Evolutionary conservation across 2,329 filamentous ascomycete species (phyloP).

Genomic region (Trichoderma gracile): DNA sequence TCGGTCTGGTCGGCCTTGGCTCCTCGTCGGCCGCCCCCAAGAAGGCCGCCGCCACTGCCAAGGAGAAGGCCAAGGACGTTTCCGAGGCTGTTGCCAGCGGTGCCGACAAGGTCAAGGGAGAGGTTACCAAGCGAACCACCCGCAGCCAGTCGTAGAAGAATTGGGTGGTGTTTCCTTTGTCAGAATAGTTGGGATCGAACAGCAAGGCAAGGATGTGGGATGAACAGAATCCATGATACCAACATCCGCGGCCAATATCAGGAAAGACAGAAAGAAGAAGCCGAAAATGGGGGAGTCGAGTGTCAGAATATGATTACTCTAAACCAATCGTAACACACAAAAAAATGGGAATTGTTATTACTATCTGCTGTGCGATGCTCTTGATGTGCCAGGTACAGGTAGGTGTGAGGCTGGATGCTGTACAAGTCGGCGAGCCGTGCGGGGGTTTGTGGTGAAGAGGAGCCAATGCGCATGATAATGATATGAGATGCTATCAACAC

Average conservation of each 20-base stretch:
- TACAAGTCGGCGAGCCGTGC: not conserved
- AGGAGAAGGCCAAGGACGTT: constrained; percentile 73
- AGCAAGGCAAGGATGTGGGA: constrained; percentile 5
- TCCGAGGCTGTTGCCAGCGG: constrained; percentile 64
- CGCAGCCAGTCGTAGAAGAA: constrained; percentile 54
- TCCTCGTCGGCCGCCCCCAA: constrained; percentile 70
- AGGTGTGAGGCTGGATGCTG: not conserved
- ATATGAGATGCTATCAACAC: not conserved
- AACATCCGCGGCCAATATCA: constrained; percentile 6
- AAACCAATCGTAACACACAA: constrained; percentile 1
- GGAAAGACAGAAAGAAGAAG: not conserved
- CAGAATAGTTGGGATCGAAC: not conserved
- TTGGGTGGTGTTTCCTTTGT: constrained; percentile 13
- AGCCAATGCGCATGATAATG: not conserved
- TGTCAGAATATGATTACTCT: constrained; percentile 5
- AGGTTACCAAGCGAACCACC: constrained; percentile 63
- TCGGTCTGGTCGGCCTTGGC: constrained; percentile 65
- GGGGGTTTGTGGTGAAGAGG: not conserved
- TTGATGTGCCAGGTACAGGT: not conserved
- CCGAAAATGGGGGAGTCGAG: constrained; percentile 1
- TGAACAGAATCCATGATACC: constrained; percentile 21
- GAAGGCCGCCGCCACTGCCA: constrained; percentile 63
- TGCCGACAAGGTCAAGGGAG: constrained; percentile 74
- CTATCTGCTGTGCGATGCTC: not conserved
- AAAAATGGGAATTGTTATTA: constrained; percentile 25